A percentile compares a stretch with the other conserved stretches of the same genome.
Conservation (phyloP, 257 asterid genomes). For the Paulownia fortunei region DNA sequence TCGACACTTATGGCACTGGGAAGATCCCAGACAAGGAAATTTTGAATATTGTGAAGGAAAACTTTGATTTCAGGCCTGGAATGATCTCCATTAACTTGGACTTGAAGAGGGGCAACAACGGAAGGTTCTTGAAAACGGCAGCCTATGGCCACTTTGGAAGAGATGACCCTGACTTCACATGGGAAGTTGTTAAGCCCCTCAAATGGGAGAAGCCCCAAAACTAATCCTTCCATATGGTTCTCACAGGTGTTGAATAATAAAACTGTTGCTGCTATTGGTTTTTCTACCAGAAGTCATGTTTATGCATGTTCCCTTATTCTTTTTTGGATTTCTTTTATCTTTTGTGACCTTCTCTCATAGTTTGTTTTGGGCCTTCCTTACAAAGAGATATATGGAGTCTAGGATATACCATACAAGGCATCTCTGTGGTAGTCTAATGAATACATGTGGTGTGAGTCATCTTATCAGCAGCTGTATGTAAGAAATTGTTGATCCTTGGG, state of each 20-base stretch:
- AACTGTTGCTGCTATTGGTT: conserved; percentile 14
- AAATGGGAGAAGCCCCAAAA: conserved; percentile 46
- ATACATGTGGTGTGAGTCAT: conserved; percentile 18
- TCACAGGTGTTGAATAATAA: conserved; percentile 24
- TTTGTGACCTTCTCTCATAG: not conserved
- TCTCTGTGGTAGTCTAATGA: not conserved
- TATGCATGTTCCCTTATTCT: not conserved
- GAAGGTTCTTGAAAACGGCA: conserved; percentile 45
- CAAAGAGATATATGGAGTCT: not conserved
- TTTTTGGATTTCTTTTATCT: not conserved
- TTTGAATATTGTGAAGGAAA: conserved; percentile 42
- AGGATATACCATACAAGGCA: not conserved
- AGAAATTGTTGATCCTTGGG: not conserved
- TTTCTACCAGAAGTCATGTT: not conserved
- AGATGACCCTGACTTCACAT: conserved; percentile 46
- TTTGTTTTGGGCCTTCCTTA: conserved; percentile 14
- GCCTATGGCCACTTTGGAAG: conserved; percentile 49
- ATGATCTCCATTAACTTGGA: conserved; percentile 53
- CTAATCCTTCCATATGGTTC: not conserved
- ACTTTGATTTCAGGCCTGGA: conserved; percentile 47
- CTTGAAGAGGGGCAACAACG: conserved; percentile 47
- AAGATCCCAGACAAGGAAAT: conserved; percentile 49
- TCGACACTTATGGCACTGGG: conserved; percentile 45
- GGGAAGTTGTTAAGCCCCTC: conserved; percentile 53
- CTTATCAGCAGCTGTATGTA: conserved; percentile 23